These are phyloP conservation scores for Lepidium didymum DNA, from an alignment of 345 rosid species.

Conservation along the genomic window DNA sequence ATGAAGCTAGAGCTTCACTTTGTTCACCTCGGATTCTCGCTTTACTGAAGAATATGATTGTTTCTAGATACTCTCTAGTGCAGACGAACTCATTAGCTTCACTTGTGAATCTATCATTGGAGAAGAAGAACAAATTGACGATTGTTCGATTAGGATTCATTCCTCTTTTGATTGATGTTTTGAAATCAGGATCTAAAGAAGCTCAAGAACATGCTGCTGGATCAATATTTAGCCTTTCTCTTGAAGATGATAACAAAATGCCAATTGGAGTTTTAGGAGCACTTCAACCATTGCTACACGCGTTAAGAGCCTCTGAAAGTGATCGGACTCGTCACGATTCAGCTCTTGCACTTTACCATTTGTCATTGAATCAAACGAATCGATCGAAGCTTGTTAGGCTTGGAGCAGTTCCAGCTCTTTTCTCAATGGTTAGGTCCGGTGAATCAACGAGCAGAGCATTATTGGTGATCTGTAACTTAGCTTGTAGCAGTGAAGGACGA, in stretches of 20 bases:
- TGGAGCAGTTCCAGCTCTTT: constrained; percentile 48
- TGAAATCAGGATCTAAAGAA: constrained; percentile 60
- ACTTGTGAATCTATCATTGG: constrained; percentile 65
- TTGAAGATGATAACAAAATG: constrained; percentile 72
- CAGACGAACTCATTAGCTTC: constrained; percentile 42
- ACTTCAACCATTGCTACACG: constrained; percentile 58
- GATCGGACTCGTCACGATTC: constrained; percentile 62
- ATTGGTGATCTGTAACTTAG: constrained; percentile 59
- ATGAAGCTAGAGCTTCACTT: constrained; percentile 15
- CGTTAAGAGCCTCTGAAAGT: constrained; percentile 44
- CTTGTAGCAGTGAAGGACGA: constrained; percentile 57
- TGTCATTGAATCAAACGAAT: constrained; percentile 58
- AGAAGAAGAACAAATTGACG: constrained; percentile 52
- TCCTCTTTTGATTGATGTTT: constrained; percentile 53
- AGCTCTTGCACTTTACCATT: constrained; percentile 66
- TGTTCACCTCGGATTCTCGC: constrained; percentile 18
- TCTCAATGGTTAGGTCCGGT: constrained; percentile 47
- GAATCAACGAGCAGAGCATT: constrained; percentile 46
- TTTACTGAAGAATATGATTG: constrained; percentile 1
- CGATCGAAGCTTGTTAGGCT: constrained; percentile 56
- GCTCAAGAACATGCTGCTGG: constrained; percentile 83
- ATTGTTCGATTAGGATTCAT: constrained; percentile 74
- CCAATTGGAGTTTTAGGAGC: constrained; percentile 87
- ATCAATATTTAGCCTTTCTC: constrained; percentile 64
- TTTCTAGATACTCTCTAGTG: constrained; percentile 17